Percentiles rank a stretch among this genome's conserved stretches.
Conservation (phyloP, 805 yeast genomes). For the Spathaspora gorwiae region DNA sequence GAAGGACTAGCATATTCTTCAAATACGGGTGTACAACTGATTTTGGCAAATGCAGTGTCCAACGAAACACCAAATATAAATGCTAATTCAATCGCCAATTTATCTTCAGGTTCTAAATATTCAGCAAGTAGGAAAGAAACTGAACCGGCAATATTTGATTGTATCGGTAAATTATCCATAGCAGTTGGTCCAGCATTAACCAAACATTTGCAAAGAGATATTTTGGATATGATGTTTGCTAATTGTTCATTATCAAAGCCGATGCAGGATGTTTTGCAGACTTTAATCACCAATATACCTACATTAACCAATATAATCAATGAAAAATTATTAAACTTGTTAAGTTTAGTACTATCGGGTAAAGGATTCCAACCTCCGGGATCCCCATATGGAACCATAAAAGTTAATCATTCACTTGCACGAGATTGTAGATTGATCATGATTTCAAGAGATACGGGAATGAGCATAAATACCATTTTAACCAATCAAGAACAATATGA, state of each 20-base stretch:
- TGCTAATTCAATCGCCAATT: constrained; percentile 4
- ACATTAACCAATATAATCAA: constrained; percentile 72
- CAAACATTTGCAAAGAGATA: constrained; percentile 77
- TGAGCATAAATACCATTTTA: constrained; percentile 30
- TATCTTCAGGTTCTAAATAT: constrained; percentile 42
- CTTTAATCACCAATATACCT: constrained; percentile 69
- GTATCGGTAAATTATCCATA: constrained; percentile 78
- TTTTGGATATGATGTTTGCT: constrained; percentile 67
- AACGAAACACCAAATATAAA: constrained; percentile 5
- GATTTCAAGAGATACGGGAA: constrained; percentile 64
- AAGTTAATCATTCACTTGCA: constrained; percentile 63
- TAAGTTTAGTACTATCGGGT: constrained; percentile 78
- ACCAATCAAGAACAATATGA: constrained; percentile 29
- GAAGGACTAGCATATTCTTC: constrained; percentile 58
- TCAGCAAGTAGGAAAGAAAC: constrained; percentile 61
- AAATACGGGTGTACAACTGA: constrained; percentile 31
- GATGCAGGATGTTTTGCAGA: constrained; percentile 69
- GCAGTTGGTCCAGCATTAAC: constrained; percentile 94
- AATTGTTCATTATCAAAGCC: constrained; percentile 80
- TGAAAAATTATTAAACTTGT: constrained; percentile 61
- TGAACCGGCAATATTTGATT: constrained; percentile 82
- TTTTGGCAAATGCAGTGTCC: constrained; percentile 34
- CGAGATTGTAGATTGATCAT: constrained; percentile 71
- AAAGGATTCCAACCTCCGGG: constrained; percentile 81
- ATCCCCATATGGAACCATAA: constrained; percentile 62